These are phyloP conservation scores for Malassezia slooffiae DNA, from an alignment of 1,284 basidiomycete species.

Conservation along the genomic window DNA sequence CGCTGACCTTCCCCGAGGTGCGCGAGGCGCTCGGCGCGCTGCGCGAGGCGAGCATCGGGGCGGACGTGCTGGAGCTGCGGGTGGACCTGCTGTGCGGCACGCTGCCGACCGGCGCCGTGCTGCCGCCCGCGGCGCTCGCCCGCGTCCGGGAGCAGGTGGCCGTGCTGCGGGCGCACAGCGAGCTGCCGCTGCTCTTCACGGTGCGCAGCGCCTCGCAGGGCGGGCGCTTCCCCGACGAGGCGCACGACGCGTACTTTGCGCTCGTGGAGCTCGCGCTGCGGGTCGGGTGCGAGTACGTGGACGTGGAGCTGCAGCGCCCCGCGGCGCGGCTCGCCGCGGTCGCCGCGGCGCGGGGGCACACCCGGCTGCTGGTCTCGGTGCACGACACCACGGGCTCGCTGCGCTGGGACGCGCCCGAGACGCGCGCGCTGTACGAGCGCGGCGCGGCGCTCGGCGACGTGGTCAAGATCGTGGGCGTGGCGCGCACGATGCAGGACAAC, in stretches of 20 bases:
- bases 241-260: constrained; percentile 62
- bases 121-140: constrained; percentile 54
- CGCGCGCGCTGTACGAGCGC: constrained; percentile 48
- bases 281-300: constrained; percentile 81
- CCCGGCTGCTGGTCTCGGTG: constrained; percentile 79
- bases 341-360: constrained; percentile 57
- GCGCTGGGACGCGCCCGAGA: constrained; percentile 64
- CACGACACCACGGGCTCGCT: constrained; percentile 83
- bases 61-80: constrained; percentile 82
- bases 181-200: constrained; percentile 81
- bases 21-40: constrained; percentile 61
- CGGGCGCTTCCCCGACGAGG: constrained; percentile 75
- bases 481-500: constrained; percentile 65
- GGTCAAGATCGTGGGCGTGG: constrained; percentile 81
- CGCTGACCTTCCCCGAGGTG: constrained; percentile 80
- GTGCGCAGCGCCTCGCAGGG: constrained; percentile 80
- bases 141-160: constrained; percentile 77
- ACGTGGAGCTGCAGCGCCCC: constrained; percentile 73
- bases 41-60: constrained; percentile 65
- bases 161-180: constrained; percentile 63
- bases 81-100: constrained; percentile 66
- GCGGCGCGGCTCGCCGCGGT: constrained; percentile 58
- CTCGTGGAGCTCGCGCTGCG: constrained; percentile 70
- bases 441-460: constrained; percentile 59
- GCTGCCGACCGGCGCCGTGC: constrained; percentile 43